Base-by-base conservation (phyloP, 2,329 filamentous ascomycete genomes). In the Penicillium sp. region DNA sequence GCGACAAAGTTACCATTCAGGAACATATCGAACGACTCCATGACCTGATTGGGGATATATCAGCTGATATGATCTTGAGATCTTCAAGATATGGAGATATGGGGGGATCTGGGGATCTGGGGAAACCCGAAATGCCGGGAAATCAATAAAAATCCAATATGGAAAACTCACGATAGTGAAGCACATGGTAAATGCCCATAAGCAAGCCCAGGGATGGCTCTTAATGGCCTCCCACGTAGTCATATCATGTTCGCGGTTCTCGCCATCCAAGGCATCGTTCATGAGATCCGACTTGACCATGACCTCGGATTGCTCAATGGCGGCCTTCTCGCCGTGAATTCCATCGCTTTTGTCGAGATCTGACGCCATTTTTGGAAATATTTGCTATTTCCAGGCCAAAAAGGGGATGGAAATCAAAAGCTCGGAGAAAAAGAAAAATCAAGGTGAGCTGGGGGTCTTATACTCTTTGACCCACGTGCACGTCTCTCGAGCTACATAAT, bases 1-100 rank as follows among this genome's bases (percentile, higher is more conserved):
- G 78, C 79, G 58, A 81, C 73, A 44, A 80, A 80, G 62, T 78
- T 79, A 29, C 75, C 75, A 36, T 76, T 79, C 19, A 81, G 66
- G 64, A 81, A 81, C 70, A 81, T 77, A 58, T 78, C 76, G 69
- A 79, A 81, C 0, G 78, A 76, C 60, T 81, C 79, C 79, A 81
- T 81, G 55, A 81, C 76, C 78, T 80, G n/a, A 25, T 25, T 5
- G 9, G 5, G 5, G 1, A 34, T n/a, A 4, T 3, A 31, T 56
- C 16, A 56, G 34, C 34, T 27, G 16, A 47, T 19, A 27, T 27
- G 34, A 21, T 31, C 44, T 34, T 2, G 15, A 23, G 11, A 49
- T 33, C 2, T 21, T 21, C 1, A n/a, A 39, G 36, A 39, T 39
- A 9, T 19, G 36, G 10, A 19, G 36, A 19, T 19, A n/a, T 38